A percentile compares a stretch with the other conserved stretches of the same genome.
These are phyloP conservation scores for Salix suchowensis DNA, from an alignment of 345 rosid species.

Conservation along the genomic window DNA sequence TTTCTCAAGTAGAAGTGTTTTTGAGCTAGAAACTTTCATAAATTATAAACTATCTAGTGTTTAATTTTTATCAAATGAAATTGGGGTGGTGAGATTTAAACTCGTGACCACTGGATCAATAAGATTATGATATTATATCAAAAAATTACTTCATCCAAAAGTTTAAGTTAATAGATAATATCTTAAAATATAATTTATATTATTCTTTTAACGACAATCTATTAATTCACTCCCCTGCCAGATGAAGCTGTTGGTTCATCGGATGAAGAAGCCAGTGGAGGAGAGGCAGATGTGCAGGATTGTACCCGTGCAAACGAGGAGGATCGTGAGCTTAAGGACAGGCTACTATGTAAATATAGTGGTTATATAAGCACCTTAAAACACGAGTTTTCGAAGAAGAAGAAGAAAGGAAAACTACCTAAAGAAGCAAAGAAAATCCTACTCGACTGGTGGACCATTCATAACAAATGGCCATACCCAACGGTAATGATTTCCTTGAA, in stretches of 20 bases:
- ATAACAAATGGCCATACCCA: constrained; percentile 59
- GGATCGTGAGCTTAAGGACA: constrained; percentile 35
- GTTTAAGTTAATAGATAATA: too few species aligned
- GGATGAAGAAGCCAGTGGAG: constrained; percentile 37
- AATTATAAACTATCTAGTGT: too few species aligned
- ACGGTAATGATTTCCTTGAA: constrained; percentile 27
- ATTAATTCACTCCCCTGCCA: background rate
- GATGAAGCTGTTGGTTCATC: constrained; percentile 38
- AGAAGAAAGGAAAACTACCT: constrained; percentile 54
- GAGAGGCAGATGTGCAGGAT: constrained; percentile 29
- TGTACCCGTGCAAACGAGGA: constrained; percentile 16
- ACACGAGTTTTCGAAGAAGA: constrained; percentile 50
- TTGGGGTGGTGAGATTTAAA: too few species aligned
- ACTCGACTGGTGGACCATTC: constrained; percentile 52
- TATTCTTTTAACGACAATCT: background rate
- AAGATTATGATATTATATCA: too few species aligned
- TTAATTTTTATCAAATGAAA: too few species aligned
- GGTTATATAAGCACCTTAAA: constrained; percentile 40
- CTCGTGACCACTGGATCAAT: too few species aligned
- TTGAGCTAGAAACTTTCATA: too few species aligned
- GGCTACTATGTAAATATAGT: constrained; percentile 40
- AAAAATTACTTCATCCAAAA: too few species aligned
- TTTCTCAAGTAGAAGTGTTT: rapidly evolving
- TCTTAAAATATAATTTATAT: too few species aligned
- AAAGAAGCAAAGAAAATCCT: constrained; percentile 43